Percentiles rank a stretch among this genome's conserved stretches.
These are phyloP conservation scores for Sicyos baderoa DNA, from an alignment of 306 rosid genomes.

Conservation along the genomic window DNA sequence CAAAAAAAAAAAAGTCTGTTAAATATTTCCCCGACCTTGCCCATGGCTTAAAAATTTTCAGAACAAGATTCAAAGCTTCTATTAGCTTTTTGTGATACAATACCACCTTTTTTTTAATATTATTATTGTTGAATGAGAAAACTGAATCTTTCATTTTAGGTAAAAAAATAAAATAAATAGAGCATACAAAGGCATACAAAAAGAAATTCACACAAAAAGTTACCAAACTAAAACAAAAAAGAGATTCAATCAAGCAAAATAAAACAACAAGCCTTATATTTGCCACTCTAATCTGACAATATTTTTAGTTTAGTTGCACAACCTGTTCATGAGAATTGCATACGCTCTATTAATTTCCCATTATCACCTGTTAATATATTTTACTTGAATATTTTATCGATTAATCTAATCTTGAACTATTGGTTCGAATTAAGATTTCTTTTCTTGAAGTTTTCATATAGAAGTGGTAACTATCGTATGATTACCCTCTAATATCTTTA, in stretches of 20 bases:
- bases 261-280: background rate
- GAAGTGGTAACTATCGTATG: background rate
- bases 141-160: background rate
- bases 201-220: background rate
- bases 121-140: too few species aligned
- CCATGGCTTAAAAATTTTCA: background rate
- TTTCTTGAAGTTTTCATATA: background rate
- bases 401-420: background rate
- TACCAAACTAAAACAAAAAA: background rate
- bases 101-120: background rate
- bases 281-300: background rate
- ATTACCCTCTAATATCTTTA: constrained; percentile 31
- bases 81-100: background rate
- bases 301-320: constrained; percentile 11
- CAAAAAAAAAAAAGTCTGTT: too few species aligned
- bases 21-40: background rate
- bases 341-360: background rate
- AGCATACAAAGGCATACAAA: background rate
- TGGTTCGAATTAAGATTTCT: background rate
- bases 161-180: background rate
- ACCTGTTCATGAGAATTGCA: constrained; percentile 6
- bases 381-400: background rate
- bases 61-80: background rate
- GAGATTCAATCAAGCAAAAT: background rate
- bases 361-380: constrained; percentile 1